phyloP scores from a whole-genome alignment of 23 red algal genomes.

The Gracilaria vermiculophylla region DNA sequence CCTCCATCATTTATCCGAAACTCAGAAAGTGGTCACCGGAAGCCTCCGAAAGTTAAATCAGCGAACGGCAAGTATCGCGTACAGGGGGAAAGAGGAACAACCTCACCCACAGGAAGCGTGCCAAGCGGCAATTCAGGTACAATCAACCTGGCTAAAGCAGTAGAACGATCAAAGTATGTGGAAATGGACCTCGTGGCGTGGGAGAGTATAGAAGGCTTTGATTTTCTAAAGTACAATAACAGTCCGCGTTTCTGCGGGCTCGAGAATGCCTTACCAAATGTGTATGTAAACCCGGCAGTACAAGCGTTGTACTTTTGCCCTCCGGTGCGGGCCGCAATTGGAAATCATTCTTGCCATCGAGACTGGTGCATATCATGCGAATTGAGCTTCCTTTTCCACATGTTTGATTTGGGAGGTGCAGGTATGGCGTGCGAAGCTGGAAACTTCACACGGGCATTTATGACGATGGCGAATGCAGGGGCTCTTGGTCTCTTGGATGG shows the following conservation, averaged over 20 bases:
- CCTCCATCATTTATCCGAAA: constrained; percentile 64
- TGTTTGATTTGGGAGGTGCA: constrained; percentile 85
- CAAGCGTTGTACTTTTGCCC: constrained; percentile 81
- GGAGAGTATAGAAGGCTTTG: constrained; percentile 91
- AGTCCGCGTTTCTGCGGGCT: constrained; percentile 79
- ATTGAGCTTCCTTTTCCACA: constrained; percentile 86
- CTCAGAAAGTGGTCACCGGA: constrained; percentile 50
- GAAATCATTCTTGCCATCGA: constrained; percentile 65
- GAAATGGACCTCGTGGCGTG: constrained; percentile 76
- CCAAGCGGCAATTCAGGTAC: not conserved
- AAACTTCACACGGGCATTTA: constrained; percentile 88
- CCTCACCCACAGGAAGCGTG: not conserved
- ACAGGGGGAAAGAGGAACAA: not conserved
- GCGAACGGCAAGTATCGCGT: not conserved
- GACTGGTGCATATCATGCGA: constrained; percentile 85
- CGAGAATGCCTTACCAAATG: constrained; percentile 89
- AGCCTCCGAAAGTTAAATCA: constrained; percentile 5
- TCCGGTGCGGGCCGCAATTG: constrained; percentile 79
- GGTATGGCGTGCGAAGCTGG: constrained; percentile 84
- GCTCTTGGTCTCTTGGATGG: constrained; percentile 90
- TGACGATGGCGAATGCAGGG: constrained; percentile 76
- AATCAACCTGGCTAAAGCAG: constrained; percentile 41
- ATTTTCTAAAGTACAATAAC: constrained; percentile 83
- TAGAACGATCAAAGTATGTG: constrained; percentile 44
- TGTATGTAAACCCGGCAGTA: constrained; percentile 92